These are phyloP conservation scores for Coprinellus micaceus DNA, from an alignment of 768 basidiomycete species.

Conservation along the genomic window DNA sequence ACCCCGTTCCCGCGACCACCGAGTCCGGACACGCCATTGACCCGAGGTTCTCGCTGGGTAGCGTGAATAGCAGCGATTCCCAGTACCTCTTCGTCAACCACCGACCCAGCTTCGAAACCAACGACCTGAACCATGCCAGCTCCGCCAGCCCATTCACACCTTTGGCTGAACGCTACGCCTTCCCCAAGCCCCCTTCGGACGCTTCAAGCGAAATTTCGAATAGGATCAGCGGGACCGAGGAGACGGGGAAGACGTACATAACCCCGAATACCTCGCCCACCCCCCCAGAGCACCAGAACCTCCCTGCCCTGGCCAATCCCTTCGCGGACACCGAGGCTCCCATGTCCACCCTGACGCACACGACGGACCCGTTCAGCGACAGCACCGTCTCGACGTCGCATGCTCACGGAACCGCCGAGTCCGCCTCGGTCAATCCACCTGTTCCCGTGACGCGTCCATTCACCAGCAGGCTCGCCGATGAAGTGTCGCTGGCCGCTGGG, in stretches of 20 bases:
- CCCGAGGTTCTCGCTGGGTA: slow-evolving; percentile 37
- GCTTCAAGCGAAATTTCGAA: neutral
- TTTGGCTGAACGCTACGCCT: slow-evolving; percentile 61
- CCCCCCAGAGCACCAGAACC: neutral
- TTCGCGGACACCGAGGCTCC: slow-evolving; percentile 20
- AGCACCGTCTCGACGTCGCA: slow-evolving; percentile 6
- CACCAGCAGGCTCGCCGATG: slow-evolving; percentile 52
- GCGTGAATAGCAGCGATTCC: slow-evolving; percentile 33
- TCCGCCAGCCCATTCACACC: slow-evolving; percentile 62
- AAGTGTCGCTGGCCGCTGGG: slow-evolving; percentile 47
- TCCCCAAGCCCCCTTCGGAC: slow-evolving; percentile 57
- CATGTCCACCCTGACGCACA: slow-evolving; percentile 2
- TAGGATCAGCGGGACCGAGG: neutral
- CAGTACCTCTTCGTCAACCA: slow-evolving; percentile 38
- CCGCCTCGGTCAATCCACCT: slow-evolving; percentile 37
- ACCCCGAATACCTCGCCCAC: neutral
- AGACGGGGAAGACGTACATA: neutral
- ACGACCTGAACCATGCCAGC: slow-evolving; percentile 46
- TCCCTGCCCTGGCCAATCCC: slow-evolving; percentile 10
- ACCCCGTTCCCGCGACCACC: slow-evolving; percentile 17
- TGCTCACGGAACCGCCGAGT: slow-evolving; percentile 15
- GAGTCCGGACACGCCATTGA: slow-evolving; percentile 8
- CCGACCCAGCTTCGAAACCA: slow-evolving; percentile 21
- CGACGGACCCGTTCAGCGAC: slow-evolving; percentile 10
- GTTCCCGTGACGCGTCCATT: slow-evolving; percentile 51